These are phyloP conservation scores for Hyaloscypha hepaticicola DNA, from an alignment of 495 filamentous ascomycete genomes.

Conservation along the genomic window DNA sequence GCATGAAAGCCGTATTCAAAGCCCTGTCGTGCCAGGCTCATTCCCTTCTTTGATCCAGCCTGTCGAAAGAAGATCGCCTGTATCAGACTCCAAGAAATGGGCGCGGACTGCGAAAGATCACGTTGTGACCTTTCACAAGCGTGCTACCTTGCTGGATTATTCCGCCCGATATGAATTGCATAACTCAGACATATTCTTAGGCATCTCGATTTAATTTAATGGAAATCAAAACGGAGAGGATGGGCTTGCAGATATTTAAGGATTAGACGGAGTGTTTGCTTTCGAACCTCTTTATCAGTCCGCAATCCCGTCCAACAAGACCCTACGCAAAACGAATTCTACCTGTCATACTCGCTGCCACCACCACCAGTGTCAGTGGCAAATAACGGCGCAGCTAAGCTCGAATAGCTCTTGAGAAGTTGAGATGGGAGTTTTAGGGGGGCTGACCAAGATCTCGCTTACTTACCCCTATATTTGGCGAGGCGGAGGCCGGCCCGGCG, in stretches of 20 bases:
- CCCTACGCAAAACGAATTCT: background rate
- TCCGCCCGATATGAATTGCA: constrained; percentile 27
- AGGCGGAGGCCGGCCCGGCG: too few relatives aligned
- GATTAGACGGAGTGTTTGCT: constrained; percentile 28
- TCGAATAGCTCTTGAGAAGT: constrained; percentile 33
- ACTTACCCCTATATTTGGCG: too few relatives aligned
- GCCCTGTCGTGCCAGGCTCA: too few relatives aligned
- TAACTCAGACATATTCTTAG: constrained; percentile 24
- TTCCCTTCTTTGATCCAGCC: too few relatives aligned
- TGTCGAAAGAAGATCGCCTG: too few relatives aligned
- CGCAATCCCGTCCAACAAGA: background rate
- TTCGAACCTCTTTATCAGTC: constrained; percentile 11
- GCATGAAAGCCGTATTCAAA: too few relatives aligned
- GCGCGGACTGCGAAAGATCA: constrained; percentile 2
- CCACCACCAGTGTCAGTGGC: background rate
- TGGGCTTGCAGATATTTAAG: constrained; percentile 19
- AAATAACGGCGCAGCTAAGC: constrained; percentile 16
- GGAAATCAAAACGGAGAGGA: constrained; percentile 10
- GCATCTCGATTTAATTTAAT: constrained; percentile 28
- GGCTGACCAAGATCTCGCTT: too few relatives aligned
- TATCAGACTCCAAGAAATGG: too few relatives aligned
- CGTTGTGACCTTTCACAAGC: constrained; percentile 24
- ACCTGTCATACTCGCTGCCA: background rate
- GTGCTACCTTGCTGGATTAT: constrained; percentile 23
- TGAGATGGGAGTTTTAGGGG: too few relatives aligned